Base-by-base conservation (phyloP, 768 basidiomycete genomes). In the Boletales sp. region DNA sequence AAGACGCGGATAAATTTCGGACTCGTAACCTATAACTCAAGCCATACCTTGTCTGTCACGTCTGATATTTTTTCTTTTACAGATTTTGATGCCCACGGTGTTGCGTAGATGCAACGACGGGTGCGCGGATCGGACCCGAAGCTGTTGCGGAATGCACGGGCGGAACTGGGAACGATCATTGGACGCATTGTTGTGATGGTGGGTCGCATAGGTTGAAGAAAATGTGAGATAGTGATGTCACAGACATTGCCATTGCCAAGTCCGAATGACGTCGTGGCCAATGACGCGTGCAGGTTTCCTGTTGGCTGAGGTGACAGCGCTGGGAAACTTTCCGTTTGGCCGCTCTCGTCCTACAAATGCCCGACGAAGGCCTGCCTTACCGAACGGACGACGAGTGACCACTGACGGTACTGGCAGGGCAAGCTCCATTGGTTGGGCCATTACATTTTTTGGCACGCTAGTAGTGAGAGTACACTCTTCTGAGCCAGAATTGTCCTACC, bases 61-160 rank as follows among this genome's bases (percentile, higher is more conserved):
- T 72, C 69, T 30, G 70, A 62, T 43, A 72, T 67, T 50, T 67
- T 71, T 33, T 74, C 73, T n/a, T 69, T 69, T 15, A 70, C 64
- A 2, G 69, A 65, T 58, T 70, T 72, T 11, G 56, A 53, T 13
- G 62, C 58, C 8, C 55, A 37, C 2, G 70, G 65, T 32, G 74
- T 66, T 9, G 58, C 50, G 47, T 69, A 64, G 54, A 74, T 60
- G 17, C 49, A 49, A 10, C 62, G 53, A 37, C 66, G 62, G 41
- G 48, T 44, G 15, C 33, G 38, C 10, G 42, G 33, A 39, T 34
- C 12, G 25, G 21, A 37, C 12, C 30, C 40, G 6, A 28, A 41
- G 38, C 11, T 17, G 38, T 32, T 2, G 41, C 37, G 32, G 18
- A 47, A 19, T 34, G 28, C 40, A 28, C 49, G 39, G 19, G 51